These are phyloP conservation scores for Volvox reticuliferus DNA, from an alignment of 139 green algal species.

Conservation along the genomic window DNA sequence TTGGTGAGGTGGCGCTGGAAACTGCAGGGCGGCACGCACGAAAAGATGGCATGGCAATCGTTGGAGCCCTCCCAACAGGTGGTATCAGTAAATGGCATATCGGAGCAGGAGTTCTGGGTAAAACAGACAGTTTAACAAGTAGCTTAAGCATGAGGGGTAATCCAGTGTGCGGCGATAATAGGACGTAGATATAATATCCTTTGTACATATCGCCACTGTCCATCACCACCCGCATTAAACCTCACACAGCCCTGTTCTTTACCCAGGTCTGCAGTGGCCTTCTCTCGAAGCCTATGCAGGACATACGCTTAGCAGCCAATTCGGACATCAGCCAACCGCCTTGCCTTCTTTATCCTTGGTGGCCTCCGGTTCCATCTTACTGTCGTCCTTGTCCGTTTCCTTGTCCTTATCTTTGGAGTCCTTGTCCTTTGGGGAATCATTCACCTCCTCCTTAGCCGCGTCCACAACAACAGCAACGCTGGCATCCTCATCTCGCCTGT, in stretches of 20 bases:
- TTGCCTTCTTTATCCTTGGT: neutral
- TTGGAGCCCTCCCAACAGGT: too few species aligned
- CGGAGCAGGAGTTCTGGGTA: neutral
- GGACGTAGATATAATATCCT: too few species aligned
- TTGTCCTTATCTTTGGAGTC: conserved; percentile 34
- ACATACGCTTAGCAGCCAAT: too few species aligned
- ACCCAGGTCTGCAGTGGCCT: too few species aligned
- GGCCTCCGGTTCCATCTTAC: neutral
- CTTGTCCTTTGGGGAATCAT: conserved; percentile 26
- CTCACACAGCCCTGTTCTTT: too few species aligned
- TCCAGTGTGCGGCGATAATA: neutral
- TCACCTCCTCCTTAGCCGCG: conserved; percentile 17
- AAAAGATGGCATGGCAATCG: too few species aligned
- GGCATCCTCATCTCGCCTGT: neutral
- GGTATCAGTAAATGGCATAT: neutral
- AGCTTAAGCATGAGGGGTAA: neutral
- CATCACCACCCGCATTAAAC: too few species aligned
- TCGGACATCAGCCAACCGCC: too few species aligned
- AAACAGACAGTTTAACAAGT: neutral
- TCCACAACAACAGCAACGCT: too few species aligned
- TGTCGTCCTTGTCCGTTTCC: neutral
- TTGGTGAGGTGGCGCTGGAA: neutral
- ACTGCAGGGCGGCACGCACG: neutral
- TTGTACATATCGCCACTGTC: too few species aligned
- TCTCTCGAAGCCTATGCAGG: too few species aligned